A percentile compares a stretch with the other conserved stretches of the same genome.
Evolutionary conservation across 108 stramenopile species (phyloP).

Genomic region (Cyclotella choctawhatcheeana): DNA sequence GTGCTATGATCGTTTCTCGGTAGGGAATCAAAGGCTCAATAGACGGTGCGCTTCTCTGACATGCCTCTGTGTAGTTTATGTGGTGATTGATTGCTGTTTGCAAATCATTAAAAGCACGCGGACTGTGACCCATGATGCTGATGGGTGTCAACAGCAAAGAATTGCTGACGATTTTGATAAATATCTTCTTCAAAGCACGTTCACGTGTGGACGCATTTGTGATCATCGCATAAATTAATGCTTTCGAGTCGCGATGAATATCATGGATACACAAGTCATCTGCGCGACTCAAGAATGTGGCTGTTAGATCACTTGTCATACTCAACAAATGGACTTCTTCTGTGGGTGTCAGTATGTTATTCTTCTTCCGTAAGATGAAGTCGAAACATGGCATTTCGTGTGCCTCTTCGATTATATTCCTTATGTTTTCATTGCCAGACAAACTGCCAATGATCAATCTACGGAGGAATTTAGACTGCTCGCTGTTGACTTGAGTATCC

Average conservation of each 20-base stretch:
- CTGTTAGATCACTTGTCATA: slow-evolving; percentile 8
- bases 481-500: slow-evolving; percentile 1
- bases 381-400: not conserved
- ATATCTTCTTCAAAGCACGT: slow-evolving; percentile 4
- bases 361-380: slow-evolving; percentile 12
- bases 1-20: slow-evolving; percentile 24
- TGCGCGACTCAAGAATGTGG: slow-evolving; percentile 21
- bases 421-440: slow-evolving; percentile 8
- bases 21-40: slow-evolving; percentile 9
- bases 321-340: slow-evolving; percentile 1
- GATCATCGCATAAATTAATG: slow-evolving; percentile 27
- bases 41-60: not conserved
- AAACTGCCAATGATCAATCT: slow-evolving; percentile 15
- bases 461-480: slow-evolving; percentile 4
- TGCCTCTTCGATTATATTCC: slow-evolving; percentile 27
- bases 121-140: not conserved
- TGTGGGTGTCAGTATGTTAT: not conserved
- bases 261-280: slow-evolving; percentile 19
- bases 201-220: not conserved
- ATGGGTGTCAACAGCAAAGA: slow-evolving; percentile 20
- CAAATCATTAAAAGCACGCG: not conserved
- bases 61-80: slow-evolving; percentile 1
- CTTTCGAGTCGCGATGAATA: slow-evolving; percentile 7
- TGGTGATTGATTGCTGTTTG: slow-evolving; percentile 25
- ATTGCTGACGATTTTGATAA: slow-evolving; percentile 3